A percentile compares a stretch with the other conserved stretches of the same genome.
These are phyloP conservation scores for Schizosaccharomyces versatilis DNA, from an alignment of 1,139 yeast species.

Conservation along the genomic window DNA sequence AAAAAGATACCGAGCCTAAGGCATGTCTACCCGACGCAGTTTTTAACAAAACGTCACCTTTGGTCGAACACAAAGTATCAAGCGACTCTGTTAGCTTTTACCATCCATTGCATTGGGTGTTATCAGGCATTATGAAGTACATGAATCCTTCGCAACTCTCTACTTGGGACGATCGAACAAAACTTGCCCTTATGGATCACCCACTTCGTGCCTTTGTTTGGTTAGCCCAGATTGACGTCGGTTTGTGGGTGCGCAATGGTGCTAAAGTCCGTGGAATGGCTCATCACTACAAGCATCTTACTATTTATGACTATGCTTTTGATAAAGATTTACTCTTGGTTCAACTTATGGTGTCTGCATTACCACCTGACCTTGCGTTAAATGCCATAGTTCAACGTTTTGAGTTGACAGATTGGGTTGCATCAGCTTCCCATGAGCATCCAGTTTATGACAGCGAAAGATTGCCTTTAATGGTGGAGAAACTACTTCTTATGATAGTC, in stretches of 20 bases:
- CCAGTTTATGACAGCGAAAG: constrained; percentile 23
- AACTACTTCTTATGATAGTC: constrained; percentile 49
- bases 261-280: not conserved
- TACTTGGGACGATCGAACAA: not conserved
- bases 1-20: constrained; percentile 4
- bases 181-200: not conserved
- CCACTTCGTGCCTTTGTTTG: constrained; percentile 1
- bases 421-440: constrained; percentile 15
- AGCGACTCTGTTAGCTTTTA: constrained; percentile 41
- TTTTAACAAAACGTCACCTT: constrained; percentile 7
- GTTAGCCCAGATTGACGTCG: not conserved
- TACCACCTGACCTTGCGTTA: constrained; percentile 36
- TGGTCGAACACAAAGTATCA: constrained; percentile 24
- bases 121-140: constrained; percentile 35
- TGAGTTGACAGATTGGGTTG: constrained; percentile 1
- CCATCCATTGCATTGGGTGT: constrained; percentile 58
- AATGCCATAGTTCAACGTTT: constrained; percentile 19
- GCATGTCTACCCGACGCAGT: constrained; percentile 12
- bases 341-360: constrained; percentile 42
- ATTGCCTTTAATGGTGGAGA: constrained; percentile 49
- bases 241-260: constrained; percentile 2
- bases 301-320: constrained; percentile 41
- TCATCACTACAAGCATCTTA: constrained; percentile 40
- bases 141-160: no score
- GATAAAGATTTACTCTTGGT: constrained; percentile 29